Base-by-base conservation (phyloP, 1,139 yeast species). In the Diutina catenulata region DNA sequence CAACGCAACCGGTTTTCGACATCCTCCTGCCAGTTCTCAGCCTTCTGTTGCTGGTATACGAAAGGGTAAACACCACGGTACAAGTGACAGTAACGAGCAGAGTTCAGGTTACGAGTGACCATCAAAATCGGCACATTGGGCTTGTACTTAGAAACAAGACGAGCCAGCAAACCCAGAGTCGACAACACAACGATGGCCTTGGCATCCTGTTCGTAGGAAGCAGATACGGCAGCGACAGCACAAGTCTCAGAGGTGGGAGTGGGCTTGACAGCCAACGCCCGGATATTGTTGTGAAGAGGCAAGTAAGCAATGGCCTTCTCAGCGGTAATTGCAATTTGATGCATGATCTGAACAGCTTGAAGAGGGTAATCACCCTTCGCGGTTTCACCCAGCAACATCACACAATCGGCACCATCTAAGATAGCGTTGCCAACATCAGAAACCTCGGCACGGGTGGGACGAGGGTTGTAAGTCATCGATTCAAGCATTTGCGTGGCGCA, bases 401-500 rank as follows among this genome's bases (percentile, higher is more conserved):
- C 95, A 81, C 97, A 91, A 73, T 91, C 99, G 56, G 97, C 96
- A 69, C 99, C 99, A 60, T 91, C 99, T 61, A 91, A 77, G 53
- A 93, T 82, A 52, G 98, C 98, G 66, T 91, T 91, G 70, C 98
- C 98, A 48, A 93, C 98, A 65, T 91, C 99, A 41, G 95, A 81
- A 47, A 91, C 97, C 72, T 91, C 99, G 52, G 99, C 99, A 73
- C 99, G 84, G 60, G 99, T 91, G 66, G 99, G 98, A 69, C 98
- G 82, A 62, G 99, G 99, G 80, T 91, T 93, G 70, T 81, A 86
- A 44, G 97, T 91, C 99, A 91, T 91, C 44, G 96, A 86, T 70
- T 91, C 99, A 65, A 91, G 81, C 98, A 91, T 91, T 72, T 91
- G 99, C 49, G 99, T 91, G 49, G 99, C 99, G 73, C 98, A 93